Evolutionary conservation across 129 eudicot genomes (phyloP).

Genomic region (Helianthus tuberosus): DNA sequence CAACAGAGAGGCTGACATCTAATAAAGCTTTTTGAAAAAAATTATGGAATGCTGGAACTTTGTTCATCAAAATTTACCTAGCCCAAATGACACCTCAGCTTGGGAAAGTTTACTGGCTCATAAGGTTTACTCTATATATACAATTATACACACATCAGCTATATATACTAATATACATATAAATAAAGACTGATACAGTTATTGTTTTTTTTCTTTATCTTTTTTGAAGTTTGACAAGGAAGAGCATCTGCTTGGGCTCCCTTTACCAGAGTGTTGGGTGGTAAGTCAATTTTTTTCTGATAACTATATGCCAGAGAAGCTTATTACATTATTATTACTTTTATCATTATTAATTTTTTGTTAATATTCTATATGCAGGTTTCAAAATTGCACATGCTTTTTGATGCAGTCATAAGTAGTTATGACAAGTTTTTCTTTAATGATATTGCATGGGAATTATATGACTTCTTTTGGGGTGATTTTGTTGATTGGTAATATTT

Average conservation of each 20-base stretch:
- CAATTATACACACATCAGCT: background rate
- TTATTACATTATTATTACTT: background rate
- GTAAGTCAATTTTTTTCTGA: slow-evolving; percentile 49
- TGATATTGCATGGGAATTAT: too few relatives aligned
- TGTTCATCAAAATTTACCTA: slow-evolving; percentile 85
- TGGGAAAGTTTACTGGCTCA: slow-evolving; percentile 56
- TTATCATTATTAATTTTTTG: slow-evolving; percentile 68
- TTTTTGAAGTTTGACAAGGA: slow-evolving; percentile 68
- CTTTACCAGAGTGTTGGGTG: slow-evolving; percentile 95
- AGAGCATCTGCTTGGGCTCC: slow-evolving; percentile 60
- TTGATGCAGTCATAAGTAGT: too few relatives aligned
- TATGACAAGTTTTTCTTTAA: too few relatives aligned
- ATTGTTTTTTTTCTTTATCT: slow-evolving; percentile 20
- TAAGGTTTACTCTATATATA: slow-evolving; percentile 52
- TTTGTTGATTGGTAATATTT: slow-evolving; percentile 90
- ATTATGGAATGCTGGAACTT: slow-evolving; percentile 99
- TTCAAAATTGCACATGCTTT: too few relatives aligned
- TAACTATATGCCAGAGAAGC: too few relatives aligned
- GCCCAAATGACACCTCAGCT: slow-evolving; percentile 64
- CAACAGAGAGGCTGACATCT: slow-evolving; percentile 83
- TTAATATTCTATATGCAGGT: too few relatives aligned
- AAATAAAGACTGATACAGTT: slow-evolving; percentile 7
- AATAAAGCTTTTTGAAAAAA: slow-evolving; percentile 97
- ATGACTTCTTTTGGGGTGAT: slow-evolving; percentile 98
- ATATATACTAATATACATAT: too few relatives aligned